A percentile compares a stretch with the other conserved stretches of the same genome.
phyloP scores from a whole-genome alignment of 257 asterid species.

The Plantago ovata region DNA sequence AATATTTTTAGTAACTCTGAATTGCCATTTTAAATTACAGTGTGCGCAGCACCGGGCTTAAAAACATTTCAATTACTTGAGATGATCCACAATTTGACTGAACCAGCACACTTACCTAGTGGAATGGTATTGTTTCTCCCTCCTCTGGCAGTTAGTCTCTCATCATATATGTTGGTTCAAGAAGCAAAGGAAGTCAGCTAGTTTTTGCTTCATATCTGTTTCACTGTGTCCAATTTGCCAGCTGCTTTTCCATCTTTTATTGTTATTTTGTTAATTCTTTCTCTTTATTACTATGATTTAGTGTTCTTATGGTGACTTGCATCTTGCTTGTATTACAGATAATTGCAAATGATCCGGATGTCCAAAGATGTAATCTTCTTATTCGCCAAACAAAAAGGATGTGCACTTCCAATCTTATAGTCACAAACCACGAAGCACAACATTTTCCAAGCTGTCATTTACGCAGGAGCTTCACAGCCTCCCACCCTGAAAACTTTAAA shows the following conservation, averaged over 20 bases:
- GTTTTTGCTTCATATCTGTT: slow-evolving; percentile 14
- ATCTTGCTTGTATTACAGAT: slow-evolving; percentile 43
- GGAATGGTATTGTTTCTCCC: slow-evolving; percentile 65
- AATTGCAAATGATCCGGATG: slow-evolving; percentile 91
- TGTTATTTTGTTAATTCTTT: background rate
- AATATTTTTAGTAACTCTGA: slow-evolving; percentile 18
- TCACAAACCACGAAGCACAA: slow-evolving; percentile 99
- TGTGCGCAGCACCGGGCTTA: slow-evolving; percentile 99
- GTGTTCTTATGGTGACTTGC: slow-evolving; percentile 10
- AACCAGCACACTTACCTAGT: slow-evolving; percentile 74
- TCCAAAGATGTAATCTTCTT: slow-evolving; percentile 97
- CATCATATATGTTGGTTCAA: slow-evolving; percentile 1
- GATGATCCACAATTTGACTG: slow-evolving; percentile 76
- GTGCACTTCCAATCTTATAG: slow-evolving; percentile 97
- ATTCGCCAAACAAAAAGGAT: slow-evolving; percentile 98
- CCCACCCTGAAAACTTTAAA: slow-evolving; percentile 36
- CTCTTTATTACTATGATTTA: slow-evolving; percentile 18
- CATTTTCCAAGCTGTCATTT: slow-evolving; percentile 92
- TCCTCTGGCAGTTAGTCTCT: slow-evolving; percentile 4
- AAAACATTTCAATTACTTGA: slow-evolving; percentile 96
- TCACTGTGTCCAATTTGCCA: background rate
- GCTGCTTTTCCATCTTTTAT: slow-evolving; percentile 5
- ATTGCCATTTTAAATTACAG: slow-evolving; percentile 48
- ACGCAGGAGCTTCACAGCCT: slow-evolving; percentile 35
- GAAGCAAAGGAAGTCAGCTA: slow-evolving; percentile 7